Base-by-base conservation (phyloP, 495 filamentous ascomycete species). In the Bryoglossum gracile region DNA sequence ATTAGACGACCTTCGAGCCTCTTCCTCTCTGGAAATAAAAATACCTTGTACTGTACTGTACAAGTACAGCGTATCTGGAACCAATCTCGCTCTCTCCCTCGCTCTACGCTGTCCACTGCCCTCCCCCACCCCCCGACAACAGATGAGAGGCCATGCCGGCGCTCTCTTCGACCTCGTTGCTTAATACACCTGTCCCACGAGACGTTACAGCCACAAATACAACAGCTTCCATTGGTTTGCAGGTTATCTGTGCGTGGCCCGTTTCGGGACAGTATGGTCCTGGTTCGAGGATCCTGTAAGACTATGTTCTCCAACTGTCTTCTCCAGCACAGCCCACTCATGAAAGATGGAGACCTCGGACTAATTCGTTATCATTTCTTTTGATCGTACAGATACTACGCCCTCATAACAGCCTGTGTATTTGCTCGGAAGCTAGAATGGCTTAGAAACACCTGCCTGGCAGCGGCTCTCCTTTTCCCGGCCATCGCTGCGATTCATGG, bases 261-360 rank as follows among this genome's bases (percentile, higher is more conserved):
- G 70, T 82, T 0, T 77, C 73, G 3, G 78, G 77, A 3, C 76
- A 81, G 55, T 82, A 82, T 59, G 77, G 77, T 0, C 65, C 68
- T 2, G 77, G 77, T 0, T 75, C 73, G 1, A 63, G 77, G 50
- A 50, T 74, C 10, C 51, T 82, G 77, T 80, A 68, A 56, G 73
- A n/a, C n/a, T n/a, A n/a, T n/a, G n/a, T n/a, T n/a, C n/a, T n/a
- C n/a, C n/a, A n/a, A n/a, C n/a, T n/a, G n/a, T 61, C 42, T 33
- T n/a, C 17, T 30, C 37, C 22, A n/a, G 16, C 21, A 13, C 26
- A 19, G 39, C 21, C 16, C 17, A 8, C 10, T 17, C 18, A 13
- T 8, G 18, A 10, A 26, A 4, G 8, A 23, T 11, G 10, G 17
- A 16, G 6, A 6, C 17, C 8, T 10, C 22, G 19, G 18, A 36